Conservation (phyloP, 257 asterid species). For the Schizonepeta tenuifolia region DNA sequence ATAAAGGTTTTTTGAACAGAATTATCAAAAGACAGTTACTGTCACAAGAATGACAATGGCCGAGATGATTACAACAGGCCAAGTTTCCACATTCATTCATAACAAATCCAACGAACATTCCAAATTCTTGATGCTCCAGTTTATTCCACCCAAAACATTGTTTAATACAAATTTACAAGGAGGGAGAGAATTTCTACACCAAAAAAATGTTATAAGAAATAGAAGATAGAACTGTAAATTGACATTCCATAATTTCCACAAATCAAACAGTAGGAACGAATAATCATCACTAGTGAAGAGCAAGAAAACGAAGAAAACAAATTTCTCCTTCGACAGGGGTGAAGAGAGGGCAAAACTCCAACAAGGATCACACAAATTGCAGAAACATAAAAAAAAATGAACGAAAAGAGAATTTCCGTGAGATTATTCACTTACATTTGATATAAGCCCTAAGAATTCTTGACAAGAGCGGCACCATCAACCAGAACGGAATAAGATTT, state of each 20-base stretch:
- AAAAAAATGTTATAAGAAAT: background rate
- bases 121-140: slow-evolving; percentile 20
- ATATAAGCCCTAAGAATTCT: slow-evolving; percentile 28
- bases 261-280: background rate
- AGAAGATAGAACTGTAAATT: background rate
- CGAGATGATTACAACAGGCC: slow-evolving; percentile 4
- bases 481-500: slow-evolving; percentile 24
- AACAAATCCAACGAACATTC: slow-evolving; percentile 9
- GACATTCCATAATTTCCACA: background rate
- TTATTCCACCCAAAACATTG: background rate
- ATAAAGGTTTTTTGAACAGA: background rate
- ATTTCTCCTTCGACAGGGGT: background rate
- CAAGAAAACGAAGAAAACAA: slow-evolving; percentile 20
- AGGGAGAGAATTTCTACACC: background rate
- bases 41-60: slow-evolving; percentile 14
- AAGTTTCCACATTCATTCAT: slow-evolving; percentile 5
- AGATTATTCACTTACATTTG: slow-evolving; percentile 34
- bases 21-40: slow-evolving; percentile 4
- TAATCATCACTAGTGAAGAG: background rate
- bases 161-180: background rate
- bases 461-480: slow-evolving; percentile 31
- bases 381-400: slow-evolving; percentile 11
- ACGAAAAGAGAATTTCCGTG: background rate
- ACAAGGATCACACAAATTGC: background rate
- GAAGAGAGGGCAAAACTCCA: background rate